Base-by-base conservation (phyloP, 108 stramenopile genomes). In the Cyclostephanos invisitatus region DNA sequence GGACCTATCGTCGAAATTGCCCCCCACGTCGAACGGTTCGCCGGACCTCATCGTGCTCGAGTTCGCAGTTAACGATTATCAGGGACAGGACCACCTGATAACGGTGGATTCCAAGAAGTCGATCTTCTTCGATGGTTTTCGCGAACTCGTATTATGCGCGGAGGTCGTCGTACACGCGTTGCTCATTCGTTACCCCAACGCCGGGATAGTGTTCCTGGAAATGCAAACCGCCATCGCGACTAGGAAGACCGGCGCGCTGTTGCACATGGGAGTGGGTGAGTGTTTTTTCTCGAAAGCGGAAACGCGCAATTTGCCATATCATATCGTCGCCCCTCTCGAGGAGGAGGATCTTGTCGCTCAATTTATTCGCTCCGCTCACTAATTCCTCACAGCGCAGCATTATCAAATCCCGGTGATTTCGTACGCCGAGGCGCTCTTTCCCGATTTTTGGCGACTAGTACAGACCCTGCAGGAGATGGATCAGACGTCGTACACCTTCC, bases 61-160 rank as follows among this genome's bases (percentile, higher is more conserved):
- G 62, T 88, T 85, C 62, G 84, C 79, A 21, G 87, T 88, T 14
- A 88, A 88, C 29, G 87, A 88, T 62, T 86, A 88, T 48, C 85
- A 88, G 35, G 87, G 87, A 4, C 87, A 88, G 59, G 87, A 88
- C 70, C 87, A 88, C 40, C 29, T 72, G 12, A 73, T 68, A 2
- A 42, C 68, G 2, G 64, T 84, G 18, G 83, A 84, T 73, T 70
- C 63, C 44, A 86, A 86, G 58, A 80, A 72, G 20, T 82, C 84
- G 22, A 83, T 86, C 0, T 88, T 88, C 67, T 88, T 84, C 62
- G 85, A 88, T 9, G 87, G 85, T 24, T 88, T 88, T 57, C 70
- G 62, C 17, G 68, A 78, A 32, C 69, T 88, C 38, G 81, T 82
- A 5, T 28, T 81, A 7, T 88, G 87, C 59, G 70, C 82, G 10